phyloP scores from a whole-genome alignment of 2,329 filamentous ascomycete genomes.

The Purpureocillium lavendulum region DNA sequence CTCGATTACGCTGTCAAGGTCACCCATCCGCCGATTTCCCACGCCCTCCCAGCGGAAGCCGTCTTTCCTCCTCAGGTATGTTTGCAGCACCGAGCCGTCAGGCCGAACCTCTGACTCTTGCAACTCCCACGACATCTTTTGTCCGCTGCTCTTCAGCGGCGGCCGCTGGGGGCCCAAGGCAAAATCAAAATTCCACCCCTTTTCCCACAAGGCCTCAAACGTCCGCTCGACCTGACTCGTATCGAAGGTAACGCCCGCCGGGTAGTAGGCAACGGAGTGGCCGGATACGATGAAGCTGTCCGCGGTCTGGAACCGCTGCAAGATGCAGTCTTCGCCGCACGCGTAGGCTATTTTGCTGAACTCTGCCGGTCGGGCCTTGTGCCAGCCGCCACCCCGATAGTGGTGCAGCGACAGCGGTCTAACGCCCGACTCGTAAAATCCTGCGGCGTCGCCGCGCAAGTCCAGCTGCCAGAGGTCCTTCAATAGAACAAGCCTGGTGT shows the following conservation, averaged over 20 bases:
- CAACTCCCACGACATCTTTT: conserved; percentile 44
- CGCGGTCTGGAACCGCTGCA: conserved; percentile 48
- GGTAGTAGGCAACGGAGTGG: conserved; percentile 50
- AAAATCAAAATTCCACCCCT: conserved; percentile 39
- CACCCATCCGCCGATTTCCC: conserved; percentile 36
- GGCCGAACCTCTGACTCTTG: conserved; percentile 34
- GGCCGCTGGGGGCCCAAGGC: conserved; percentile 39
- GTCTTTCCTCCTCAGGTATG: conserved; percentile 41
- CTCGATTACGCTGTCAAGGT: conserved; percentile 45
- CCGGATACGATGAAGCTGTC: conserved; percentile 48
- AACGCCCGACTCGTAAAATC: conserved; percentile 54
- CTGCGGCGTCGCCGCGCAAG: conserved; percentile 48
- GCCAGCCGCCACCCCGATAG: conserved; percentile 46
- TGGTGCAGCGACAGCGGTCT: conserved; percentile 53
- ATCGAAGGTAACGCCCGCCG: conserved; percentile 38
- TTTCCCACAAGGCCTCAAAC: conserved; percentile 36
- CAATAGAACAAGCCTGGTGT: conserved; percentile 44
- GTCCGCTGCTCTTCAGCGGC: conserved; percentile 35
- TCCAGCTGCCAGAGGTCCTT: conserved; percentile 53
- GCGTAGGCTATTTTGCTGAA: conserved; percentile 47
- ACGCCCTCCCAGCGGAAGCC: conserved; percentile 42
- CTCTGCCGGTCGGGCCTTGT: conserved; percentile 42
- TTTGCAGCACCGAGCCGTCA: conserved; percentile 42
- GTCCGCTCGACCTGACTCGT: conserved; percentile 42
- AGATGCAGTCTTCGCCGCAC: conserved; percentile 52